A percentile compares a stretch with the other conserved stretches of the same genome.
phyloP scores from a whole-genome alignment of 2,329 filamentous ascomycete genomes.

The Hypoxylon sp. region DNA sequence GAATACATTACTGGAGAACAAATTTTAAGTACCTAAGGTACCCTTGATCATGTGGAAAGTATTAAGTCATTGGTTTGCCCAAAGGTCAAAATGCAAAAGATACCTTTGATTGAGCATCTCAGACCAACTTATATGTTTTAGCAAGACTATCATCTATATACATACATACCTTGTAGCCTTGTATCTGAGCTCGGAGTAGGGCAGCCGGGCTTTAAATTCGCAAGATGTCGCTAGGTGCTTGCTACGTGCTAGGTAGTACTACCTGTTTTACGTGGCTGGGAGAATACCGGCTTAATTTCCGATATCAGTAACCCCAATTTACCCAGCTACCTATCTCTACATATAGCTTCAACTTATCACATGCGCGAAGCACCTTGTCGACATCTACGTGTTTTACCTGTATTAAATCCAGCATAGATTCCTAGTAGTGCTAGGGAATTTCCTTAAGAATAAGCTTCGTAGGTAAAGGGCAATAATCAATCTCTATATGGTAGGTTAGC shows the following conservation, averaged over 20 bases:
- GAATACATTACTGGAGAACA: neutral
- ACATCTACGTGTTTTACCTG: neutral
- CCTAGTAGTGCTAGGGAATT: no score
- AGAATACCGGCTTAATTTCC: slow-evolving; percentile 35
- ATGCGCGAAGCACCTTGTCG: neutral
- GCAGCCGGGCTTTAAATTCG: no score
- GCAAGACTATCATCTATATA: no score
- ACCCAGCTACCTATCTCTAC: neutral
- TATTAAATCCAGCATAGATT: neutral
- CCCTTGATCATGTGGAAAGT: neutral
- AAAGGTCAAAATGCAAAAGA: no score
- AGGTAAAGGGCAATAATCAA: neutral
- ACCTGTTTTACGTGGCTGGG: neutral
- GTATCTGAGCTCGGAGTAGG: no score
- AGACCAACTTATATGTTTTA: no score
- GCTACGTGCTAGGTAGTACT: no score
- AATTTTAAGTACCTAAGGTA: neutral
- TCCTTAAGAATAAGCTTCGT: neutral
- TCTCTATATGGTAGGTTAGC: neutral
- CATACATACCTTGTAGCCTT: no score
- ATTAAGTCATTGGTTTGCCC: neutral
- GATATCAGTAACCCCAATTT: slow-evolving; percentile 41
- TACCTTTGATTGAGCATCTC: no score
- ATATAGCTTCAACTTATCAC: neutral
- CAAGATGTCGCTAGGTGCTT: no score